Percentiles rank a stretch among this genome's conserved stretches.
These are phyloP conservation scores for Kregervanrija fluxuum DNA, from an alignment of 805 yeast genomes.

Conservation along the genomic window DNA sequence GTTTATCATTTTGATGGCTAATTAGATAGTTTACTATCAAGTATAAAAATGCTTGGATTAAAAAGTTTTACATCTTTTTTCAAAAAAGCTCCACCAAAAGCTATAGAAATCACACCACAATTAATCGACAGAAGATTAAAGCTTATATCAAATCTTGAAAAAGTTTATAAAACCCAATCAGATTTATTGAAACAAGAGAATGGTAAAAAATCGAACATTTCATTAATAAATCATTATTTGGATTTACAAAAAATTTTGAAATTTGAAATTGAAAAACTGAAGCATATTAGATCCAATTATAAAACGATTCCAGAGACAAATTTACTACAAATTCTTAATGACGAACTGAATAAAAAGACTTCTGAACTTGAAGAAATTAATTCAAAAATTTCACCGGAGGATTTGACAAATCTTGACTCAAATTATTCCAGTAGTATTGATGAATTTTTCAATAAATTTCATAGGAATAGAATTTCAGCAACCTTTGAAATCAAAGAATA, in stretches of 20 bases:
- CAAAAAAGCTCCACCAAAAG: no score
- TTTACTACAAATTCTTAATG: conserved; percentile 4
- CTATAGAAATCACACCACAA: conserved; percentile 7
- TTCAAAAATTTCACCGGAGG: conserved; percentile 6
- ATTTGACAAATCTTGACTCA: conserved; percentile 14
- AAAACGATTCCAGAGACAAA: conserved; percentile 3
- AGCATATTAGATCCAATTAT: background rate
- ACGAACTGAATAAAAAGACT: conserved; percentile 7
- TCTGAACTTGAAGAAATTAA: conserved; percentile 10
- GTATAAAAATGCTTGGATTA: no score
- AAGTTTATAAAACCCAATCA: conserved; percentile 10
- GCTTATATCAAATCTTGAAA: conserved; percentile 3
- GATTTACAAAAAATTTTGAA: conserved; percentile 1
- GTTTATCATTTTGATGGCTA: no score
- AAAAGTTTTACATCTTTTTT: no score
- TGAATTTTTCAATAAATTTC: conserved; percentile 18
- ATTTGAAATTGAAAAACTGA: conserved; percentile 1
- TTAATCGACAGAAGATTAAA: conserved; percentile 5
- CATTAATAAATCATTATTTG: conserved; percentile 7
- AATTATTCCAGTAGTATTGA: conserved; percentile 17
- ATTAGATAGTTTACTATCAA: no score
- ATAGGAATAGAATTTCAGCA: conserved; percentile 18
- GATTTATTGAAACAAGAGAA: conserved; percentile 1
- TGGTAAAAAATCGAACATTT: background rate
- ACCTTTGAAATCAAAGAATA: conserved; percentile 21